These are phyloP conservation scores for Fusarium sp. DNA, from an alignment of 2,329 filamentous ascomycete species.

Conservation along the genomic window DNA sequence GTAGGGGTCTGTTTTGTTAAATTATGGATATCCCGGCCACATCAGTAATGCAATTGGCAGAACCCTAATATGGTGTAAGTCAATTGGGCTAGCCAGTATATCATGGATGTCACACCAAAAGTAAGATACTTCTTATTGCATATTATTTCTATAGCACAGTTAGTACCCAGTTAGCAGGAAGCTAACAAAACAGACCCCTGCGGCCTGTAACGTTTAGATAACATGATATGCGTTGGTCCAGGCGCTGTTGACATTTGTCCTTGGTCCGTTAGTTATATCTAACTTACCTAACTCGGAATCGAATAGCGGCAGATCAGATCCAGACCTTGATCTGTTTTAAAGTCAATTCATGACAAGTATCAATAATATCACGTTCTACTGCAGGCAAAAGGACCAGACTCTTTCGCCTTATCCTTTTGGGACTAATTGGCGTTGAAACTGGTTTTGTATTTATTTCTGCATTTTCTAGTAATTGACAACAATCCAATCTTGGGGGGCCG, in stretches of 20 bases:
- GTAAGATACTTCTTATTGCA: no score
- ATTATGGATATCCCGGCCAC: no score
- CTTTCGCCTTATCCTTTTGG: not conserved
- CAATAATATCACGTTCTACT: not conserved
- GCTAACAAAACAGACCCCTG: no score
- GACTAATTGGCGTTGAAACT: not conserved
- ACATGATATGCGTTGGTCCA: not conserved
- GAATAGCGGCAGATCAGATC: conserved; percentile 6
- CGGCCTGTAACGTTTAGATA: no score
- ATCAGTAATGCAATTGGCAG: no score
- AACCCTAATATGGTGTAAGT: no score
- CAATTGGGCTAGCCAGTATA: no score
- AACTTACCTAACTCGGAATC: not conserved
- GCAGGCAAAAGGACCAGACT: conserved; percentile 13
- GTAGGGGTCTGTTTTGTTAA: no score
- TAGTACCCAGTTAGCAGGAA: no score
- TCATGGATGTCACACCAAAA: no score
- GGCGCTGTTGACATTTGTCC: conserved; percentile 1
- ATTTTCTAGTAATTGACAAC: not conserved
- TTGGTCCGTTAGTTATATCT: not conserved
- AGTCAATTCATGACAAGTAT: not conserved
- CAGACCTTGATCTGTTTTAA: not conserved
- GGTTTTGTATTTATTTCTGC: not conserved
- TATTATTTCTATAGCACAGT: no score
- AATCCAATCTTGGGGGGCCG: conserved; percentile 2